These are phyloP conservation scores for Aspergillus viridinutans DNA, from an alignment of 2,329 filamentous ascomycete species.

Conservation along the genomic window DNA sequence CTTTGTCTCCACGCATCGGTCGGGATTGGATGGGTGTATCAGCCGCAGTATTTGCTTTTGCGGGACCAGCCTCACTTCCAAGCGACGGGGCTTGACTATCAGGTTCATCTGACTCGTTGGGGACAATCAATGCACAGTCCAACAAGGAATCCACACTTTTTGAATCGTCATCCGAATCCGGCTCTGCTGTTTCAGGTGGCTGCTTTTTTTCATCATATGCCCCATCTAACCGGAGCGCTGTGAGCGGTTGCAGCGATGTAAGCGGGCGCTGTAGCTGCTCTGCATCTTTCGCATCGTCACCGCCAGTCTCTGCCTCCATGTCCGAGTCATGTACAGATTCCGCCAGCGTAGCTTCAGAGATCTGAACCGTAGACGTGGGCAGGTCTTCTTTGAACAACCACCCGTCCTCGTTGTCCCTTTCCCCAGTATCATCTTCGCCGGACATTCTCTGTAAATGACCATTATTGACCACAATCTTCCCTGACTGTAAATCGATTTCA, in stretches of 20 bases:
- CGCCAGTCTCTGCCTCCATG: constrained; percentile 1
- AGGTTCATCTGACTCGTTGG: constrained; percentile 1
- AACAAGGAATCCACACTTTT: constrained; percentile 22
- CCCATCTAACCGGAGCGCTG: constrained; percentile 1
- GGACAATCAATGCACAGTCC: constrained; percentile 11
- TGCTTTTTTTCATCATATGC: not conserved
- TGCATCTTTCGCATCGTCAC: constrained; percentile 1
- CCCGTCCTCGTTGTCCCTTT: constrained; percentile 12
- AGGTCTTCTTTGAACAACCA: constrained; percentile 7
- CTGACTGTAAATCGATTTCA: constrained; percentile 80
- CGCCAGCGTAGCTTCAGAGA: not conserved
- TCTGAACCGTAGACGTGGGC: not conserved
- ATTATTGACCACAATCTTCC: constrained; percentile 82
- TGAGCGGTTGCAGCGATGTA: constrained; percentile 5
- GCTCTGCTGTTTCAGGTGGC: constrained; percentile 6
- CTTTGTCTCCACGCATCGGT: constrained; percentile 2
- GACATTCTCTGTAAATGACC: constrained; percentile 70
- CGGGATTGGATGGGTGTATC: constrained; percentile 13
- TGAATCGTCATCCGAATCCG: constrained; percentile 16
- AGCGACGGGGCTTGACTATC: constrained; percentile 5
- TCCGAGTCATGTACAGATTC: constrained; percentile 2
- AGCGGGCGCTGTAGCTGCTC: constrained; percentile 5
- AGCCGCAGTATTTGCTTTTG: constrained; percentile 17
- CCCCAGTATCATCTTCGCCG: constrained; percentile 51
- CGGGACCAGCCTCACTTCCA: constrained; percentile 1